phyloP scores from a whole-genome alignment of 75 land plant species.

The Isoetes taiwanensis region DNA sequence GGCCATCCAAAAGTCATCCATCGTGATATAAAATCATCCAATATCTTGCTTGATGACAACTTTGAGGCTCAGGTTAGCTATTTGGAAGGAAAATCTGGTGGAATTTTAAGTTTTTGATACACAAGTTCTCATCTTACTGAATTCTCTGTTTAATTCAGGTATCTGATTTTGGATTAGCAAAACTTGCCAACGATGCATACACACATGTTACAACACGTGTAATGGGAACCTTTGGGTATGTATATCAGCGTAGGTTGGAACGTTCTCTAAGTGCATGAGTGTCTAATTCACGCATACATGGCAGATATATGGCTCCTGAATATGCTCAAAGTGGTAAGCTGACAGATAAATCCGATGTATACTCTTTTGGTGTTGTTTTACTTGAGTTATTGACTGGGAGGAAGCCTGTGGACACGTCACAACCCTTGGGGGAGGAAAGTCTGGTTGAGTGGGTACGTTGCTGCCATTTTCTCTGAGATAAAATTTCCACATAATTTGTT shows the following conservation, averaged over 20 bases:
- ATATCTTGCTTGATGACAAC: too few species aligned
- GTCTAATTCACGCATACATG: too few species aligned
- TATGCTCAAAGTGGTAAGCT: constrained; percentile 84
- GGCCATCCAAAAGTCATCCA: too few species aligned
- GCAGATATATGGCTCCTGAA: constrained; percentile 89
- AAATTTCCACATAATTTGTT: too few species aligned
- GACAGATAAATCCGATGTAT: constrained; percentile 85
- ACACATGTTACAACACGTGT: constrained; percentile 4
- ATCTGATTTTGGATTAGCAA: constrained; percentile 1
- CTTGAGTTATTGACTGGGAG: constrained; percentile 73
- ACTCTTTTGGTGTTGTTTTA: constrained; percentile 78
- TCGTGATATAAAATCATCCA: too few species aligned
- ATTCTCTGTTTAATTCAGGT: not conserved
- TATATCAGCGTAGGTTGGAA: too few species aligned
- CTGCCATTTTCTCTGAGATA: too few species aligned
- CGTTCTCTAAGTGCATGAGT: too few species aligned
- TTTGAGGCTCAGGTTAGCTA: too few species aligned
- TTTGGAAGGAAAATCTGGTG: too few species aligned
- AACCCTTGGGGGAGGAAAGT: constrained; percentile 51
- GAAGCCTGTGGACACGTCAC: constrained; percentile 43
- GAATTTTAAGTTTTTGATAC: too few species aligned
- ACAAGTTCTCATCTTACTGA: too few species aligned
- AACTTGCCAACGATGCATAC: not conserved
- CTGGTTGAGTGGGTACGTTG: constrained; percentile 86
- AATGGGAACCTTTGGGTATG: constrained; percentile 7